phyloP scores from a whole-genome alignment of 129 eudicot genomes.

The Calendula officinalis region DNA sequence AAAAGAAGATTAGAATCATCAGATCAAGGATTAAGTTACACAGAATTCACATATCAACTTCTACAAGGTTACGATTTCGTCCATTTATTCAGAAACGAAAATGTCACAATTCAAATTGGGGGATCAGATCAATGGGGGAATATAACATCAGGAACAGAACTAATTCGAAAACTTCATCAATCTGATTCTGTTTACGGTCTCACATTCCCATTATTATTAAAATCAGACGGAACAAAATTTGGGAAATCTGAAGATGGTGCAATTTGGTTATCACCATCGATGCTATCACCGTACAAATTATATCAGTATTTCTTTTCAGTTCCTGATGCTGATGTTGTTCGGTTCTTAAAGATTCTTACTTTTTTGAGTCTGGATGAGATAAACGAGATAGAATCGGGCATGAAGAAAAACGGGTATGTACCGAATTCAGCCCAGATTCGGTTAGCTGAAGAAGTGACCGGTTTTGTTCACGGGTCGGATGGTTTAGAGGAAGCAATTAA shows the following conservation, averaged over 20 bases:
- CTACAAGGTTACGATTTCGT: conserved; percentile 84
- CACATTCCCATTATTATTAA: conserved; percentile 81
- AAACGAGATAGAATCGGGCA: conserved; percentile 44
- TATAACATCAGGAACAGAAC: conserved; percentile 86
- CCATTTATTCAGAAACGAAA: conserved; percentile 45
- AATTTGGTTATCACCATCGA: conserved; percentile 65
- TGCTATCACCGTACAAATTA: conserved; percentile 70
- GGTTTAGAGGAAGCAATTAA: conserved; percentile 77
- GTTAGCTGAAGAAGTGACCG: conserved; percentile 86
- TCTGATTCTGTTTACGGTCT: conserved; percentile 61
- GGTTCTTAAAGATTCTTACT: conserved; percentile 73
- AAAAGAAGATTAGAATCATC: conserved; percentile 60
- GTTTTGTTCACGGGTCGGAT: conserved; percentile 82
- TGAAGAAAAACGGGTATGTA: conserved; percentile 50
- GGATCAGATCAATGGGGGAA: conserved; percentile 99
- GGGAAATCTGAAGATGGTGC: conserved; percentile 98
- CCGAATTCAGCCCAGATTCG: conserved; percentile 70
- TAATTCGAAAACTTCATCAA: conserved; percentile 59
- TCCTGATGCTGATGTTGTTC: conserved; percentile 73
- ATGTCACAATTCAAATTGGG: conserved; percentile 73
- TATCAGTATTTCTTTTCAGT: conserved; percentile 80
- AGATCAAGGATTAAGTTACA: conserved; percentile 81
- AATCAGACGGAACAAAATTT: conserved; percentile 86
- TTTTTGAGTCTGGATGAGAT: conserved; percentile 75
- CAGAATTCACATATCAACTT: conserved; percentile 85